phyloP scores from a whole-genome alignment of 108 stramenopile genomes.

The Cyclotella distinguenda region DNA sequence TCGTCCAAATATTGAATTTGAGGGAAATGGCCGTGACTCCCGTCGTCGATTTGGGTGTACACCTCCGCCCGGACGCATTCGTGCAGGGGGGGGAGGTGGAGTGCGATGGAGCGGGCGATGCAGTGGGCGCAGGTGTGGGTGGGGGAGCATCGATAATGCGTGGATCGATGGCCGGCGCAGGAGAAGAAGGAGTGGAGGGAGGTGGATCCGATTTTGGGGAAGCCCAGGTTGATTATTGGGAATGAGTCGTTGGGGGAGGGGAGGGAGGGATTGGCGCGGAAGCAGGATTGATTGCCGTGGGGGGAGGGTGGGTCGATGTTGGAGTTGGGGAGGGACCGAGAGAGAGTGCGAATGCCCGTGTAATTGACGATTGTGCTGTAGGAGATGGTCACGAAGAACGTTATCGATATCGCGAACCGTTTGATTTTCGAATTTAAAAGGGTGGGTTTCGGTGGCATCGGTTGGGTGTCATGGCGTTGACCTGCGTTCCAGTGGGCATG shows the following conservation, averaged over 20 bases:
- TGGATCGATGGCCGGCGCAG: conserved; percentile 9
- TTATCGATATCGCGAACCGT: too few relatives aligned
- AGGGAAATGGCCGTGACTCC: conserved; percentile 1
- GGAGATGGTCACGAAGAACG: too few relatives aligned
- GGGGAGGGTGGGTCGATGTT: too few relatives aligned
- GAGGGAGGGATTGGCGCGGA: too few relatives aligned
- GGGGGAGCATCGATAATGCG: conserved; percentile 5
- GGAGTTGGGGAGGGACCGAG: too few relatives aligned
- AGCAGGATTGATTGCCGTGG: not conserved
- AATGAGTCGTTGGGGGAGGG: too few relatives aligned
- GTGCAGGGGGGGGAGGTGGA: not conserved
- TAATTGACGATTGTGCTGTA: too few relatives aligned
- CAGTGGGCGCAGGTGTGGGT: not conserved
- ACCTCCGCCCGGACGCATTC: conserved; percentile 5
- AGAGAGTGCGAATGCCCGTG: too few relatives aligned
- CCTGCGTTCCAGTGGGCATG: too few relatives aligned
- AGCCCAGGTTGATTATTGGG: conserved; percentile 11
- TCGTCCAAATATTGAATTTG: conserved; percentile 11
- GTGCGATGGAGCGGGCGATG: not conserved
- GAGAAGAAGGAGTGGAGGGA: conserved; percentile 13
- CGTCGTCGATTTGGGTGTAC: conserved; percentile 11
- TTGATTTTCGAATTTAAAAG: too few relatives aligned
- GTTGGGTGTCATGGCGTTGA: too few relatives aligned
- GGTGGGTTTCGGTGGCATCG: too few relatives aligned
- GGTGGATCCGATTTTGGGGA: conserved; percentile 12